Percentiles rank a stretch among this genome's conserved stretches.
phyloP scores from a whole-genome alignment of 2,329 filamentous ascomycete genomes.

The Sodiomyces alkalinus region DNA sequence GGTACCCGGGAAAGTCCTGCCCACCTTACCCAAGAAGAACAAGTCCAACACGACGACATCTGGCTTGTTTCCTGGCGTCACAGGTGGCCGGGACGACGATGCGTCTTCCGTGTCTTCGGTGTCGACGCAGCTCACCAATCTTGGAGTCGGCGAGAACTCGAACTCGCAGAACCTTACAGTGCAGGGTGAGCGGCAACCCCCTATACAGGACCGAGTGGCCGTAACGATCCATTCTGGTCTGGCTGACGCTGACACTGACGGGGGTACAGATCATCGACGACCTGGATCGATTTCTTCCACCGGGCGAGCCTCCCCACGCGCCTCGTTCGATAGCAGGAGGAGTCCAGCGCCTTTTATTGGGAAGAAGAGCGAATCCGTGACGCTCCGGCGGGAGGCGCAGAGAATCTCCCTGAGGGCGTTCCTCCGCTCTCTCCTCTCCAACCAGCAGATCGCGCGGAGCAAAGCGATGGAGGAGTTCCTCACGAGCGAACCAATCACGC shows the following conservation, averaged over 20 bases:
- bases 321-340: constrained; percentile 25
- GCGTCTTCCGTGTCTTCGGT: constrained; percentile 66
- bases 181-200: constrained; percentile 17
- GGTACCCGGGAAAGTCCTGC: constrained; percentile 78
- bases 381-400: constrained; percentile 72
- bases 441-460: constrained; percentile 69
- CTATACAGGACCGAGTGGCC: too few relatives aligned
- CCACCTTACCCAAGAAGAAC: constrained; percentile 82
- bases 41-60: constrained; percentile 58
- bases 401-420: constrained; percentile 84
- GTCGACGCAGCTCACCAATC: constrained; percentile 49
- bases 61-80: constrained; percentile 34
- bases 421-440: constrained; percentile 71
- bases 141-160: constrained; percentile 12
- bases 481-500: constrained; percentile 51
- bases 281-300: constrained; percentile 19
- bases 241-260: neutral
- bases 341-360: constrained; percentile 16
- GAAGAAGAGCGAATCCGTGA: constrained; percentile 13
- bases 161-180: constrained; percentile 24
- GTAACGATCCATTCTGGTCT: neutral
- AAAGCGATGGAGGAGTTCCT: constrained; percentile 77
- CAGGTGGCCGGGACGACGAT: constrained; percentile 53
- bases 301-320: constrained; percentile 23
- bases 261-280: constrained; percentile 12